Base-by-base conservation (phyloP, 2,329 filamentous ascomycete species). In the Cladosporium colombiae region DNA sequence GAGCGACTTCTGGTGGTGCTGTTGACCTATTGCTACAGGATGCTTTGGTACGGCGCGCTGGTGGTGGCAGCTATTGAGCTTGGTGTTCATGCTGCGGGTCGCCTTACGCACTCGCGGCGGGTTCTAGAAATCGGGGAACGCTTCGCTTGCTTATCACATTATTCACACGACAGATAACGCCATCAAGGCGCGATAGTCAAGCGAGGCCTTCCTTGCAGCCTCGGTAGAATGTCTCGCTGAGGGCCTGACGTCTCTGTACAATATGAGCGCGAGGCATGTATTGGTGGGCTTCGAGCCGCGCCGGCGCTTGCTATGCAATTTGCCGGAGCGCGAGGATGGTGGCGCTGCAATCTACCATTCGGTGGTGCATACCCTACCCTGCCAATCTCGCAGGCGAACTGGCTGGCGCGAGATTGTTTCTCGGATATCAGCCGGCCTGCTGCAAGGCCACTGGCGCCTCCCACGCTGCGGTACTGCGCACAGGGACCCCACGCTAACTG, bases 281-380 rank as follows among this genome's bases (percentile, higher is more conserved):
- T 57, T 57, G 55, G 55, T 57, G 55, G 55, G 55, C 55, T 57
- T 57, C 55, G 55, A 57, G 33, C 31, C 55, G 55, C 55, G 55
- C 55, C 31, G 55, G 31, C 52, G 52, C 52, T 29, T 29, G 27
- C 27, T 29, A 27, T 37, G 55, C 55, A 57, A 57, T 57, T 40
- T 57, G 31, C 55, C 55, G 55, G 55, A n/a, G 27, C 27, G 27
- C 27, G 27, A 29, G 55, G 18, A 18, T 29, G 52, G 52, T 31
- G 25, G n/a, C 52, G 52, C 27, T 55, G n/a, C 52, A 29, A 55
- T 21, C 40, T 55, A 31, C 52, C 52, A 55, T n/a, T n/a, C n/a
- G n/a, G n/a, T n/a, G n/a, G n/a, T n/a, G n/a, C n/a, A n/a, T 46
- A 46, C 40, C 40, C 40, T 46, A 46, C 40, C 23, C 13, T 27